Evolutionary conservation across 371 early-diverging fungal species (phyloP).

Genomic region (Apophysomyces trapeziformis): DNA sequence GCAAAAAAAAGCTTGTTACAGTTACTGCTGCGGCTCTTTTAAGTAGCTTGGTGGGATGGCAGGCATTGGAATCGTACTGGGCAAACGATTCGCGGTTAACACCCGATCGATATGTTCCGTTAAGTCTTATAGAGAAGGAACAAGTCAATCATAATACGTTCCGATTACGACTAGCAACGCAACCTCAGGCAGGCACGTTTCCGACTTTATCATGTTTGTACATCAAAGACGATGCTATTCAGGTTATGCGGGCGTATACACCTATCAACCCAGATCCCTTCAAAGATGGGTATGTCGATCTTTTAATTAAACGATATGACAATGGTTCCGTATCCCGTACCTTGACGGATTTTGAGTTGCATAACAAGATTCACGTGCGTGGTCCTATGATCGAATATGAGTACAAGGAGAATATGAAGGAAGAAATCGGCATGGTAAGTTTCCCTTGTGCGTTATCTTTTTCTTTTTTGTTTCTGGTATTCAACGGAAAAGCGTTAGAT

Average conservation of each 20-base stretch:
- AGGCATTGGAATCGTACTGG: conserved; percentile 53
- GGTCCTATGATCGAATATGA: conserved; percentile 67
- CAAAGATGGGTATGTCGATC: conserved; percentile 56
- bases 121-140: conserved; percentile 29
- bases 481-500: conserved; percentile 51
- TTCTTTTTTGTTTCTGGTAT: conserved; percentile 5
- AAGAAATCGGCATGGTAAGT: conserved; percentile 68
- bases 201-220: conserved; percentile 59
- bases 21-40: not conserved
- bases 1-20: not conserved
- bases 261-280: conserved; percentile 56
- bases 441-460: not conserved
- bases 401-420: conserved; percentile 39
- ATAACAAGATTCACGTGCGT: conserved; percentile 55
- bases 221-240: conserved; percentile 70
- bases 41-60: not conserved
- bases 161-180: conserved; percentile 34
- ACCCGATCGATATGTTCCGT: conserved; percentile 32
- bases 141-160: conserved; percentile 40
- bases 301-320: conserved; percentile 65
- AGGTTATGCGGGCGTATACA: conserved; percentile 70
- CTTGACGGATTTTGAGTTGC: conserved; percentile 41
- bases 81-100: conserved; percentile 20
- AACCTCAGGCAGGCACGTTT: conserved; percentile 20
- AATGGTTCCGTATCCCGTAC: conserved; percentile 60